Evolutionary conservation across 2,329 filamentous ascomycete genomes (phyloP).

Genomic region (Trichophaea hybrida): DNA sequence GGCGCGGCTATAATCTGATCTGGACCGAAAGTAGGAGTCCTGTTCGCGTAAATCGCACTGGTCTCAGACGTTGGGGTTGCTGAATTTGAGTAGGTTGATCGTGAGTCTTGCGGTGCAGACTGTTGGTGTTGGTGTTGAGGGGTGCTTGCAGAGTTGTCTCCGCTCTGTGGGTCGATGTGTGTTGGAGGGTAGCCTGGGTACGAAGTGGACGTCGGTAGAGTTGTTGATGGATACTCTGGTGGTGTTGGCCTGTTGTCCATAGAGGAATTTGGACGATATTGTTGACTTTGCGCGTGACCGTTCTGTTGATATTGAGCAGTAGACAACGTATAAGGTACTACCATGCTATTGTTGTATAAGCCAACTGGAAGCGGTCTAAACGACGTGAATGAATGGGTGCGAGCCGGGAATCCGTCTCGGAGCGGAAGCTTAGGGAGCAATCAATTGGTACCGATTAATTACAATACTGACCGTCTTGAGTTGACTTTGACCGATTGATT

Average conservation of each 20-base stretch:
- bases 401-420: background rate
- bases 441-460: slow-evolving; percentile 1
- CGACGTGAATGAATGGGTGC: background rate
- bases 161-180: slow-evolving; percentile 68
- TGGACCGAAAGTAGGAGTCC: slow-evolving; percentile 43
- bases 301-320: slow-evolving; percentile 3
- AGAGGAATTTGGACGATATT: background rate
- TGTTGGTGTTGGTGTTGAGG: slow-evolving; percentile 38
- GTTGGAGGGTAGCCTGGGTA: slow-evolving; percentile 51
- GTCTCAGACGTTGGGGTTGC: slow-evolving; percentile 84
- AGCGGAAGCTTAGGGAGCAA: background rate
- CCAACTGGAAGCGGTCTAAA: background rate
- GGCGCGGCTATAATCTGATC: slow-evolving; percentile 53
- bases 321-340: slow-evolving; percentile 2
- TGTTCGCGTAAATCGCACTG: slow-evolving; percentile 36
- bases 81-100: slow-evolving; percentile 54
- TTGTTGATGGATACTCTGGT: slow-evolving; percentile 72
- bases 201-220: slow-evolving; percentile 54
- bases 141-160: slow-evolving; percentile 88
- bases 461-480: background rate
- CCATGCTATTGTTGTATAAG: slow-evolving; percentile 18
- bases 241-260: slow-evolving; percentile 51
- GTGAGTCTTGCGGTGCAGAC: slow-evolving; percentile 57
- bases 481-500: background rate
- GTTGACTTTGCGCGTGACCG: slow-evolving; percentile 3